Conservation (phyloP, 148 eudicot genomes). For the Dysphania ambrosioides region DNA sequence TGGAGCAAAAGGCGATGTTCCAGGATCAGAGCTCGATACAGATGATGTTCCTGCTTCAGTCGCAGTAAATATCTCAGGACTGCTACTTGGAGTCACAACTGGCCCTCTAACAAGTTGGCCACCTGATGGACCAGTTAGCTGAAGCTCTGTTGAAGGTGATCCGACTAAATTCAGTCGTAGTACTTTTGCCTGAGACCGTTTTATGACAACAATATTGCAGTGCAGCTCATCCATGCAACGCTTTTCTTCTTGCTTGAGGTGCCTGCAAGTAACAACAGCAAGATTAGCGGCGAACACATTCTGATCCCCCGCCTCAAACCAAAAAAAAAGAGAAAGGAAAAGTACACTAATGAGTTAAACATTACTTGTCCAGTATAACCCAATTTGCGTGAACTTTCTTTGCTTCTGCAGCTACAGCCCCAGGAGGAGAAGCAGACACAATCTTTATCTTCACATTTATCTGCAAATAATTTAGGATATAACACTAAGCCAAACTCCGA, state of each 20-base stretch:
- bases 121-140: slow-evolving; percentile 31
- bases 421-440: slow-evolving; percentile 67
- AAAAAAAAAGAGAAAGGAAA: no score
- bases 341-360: no score
- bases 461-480: slow-evolving; percentile 33
- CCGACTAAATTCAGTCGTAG: slow-evolving; percentile 71
- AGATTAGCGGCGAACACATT: slow-evolving; percentile 3
- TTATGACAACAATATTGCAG: slow-evolving; percentile 88
- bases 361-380: slow-evolving; percentile 93
- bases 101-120: slow-evolving; percentile 53
- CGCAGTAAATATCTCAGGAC: slow-evolving; percentile 79
- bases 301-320: no score
- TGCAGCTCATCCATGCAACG: slow-evolving; percentile 90
- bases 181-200: slow-evolving; percentile 74
- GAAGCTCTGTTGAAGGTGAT: slow-evolving; percentile 56
- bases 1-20: slow-evolving; percentile 65
- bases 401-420: slow-evolving; percentile 87
- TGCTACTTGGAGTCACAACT: slow-evolving; percentile 77
- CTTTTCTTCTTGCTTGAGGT: slow-evolving; percentile 81
- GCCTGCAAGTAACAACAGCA: slow-evolving; percentile 37
- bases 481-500: slow-evolving; percentile 2
- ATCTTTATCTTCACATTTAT: slow-evolving; percentile 87
- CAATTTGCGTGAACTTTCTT: slow-evolving; percentile 73
- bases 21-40: slow-evolving; percentile 79
- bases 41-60: slow-evolving; percentile 94